Evolutionary conservation across 2,329 filamentous ascomycete genomes (phyloP).

Genomic region (Sclerotinia borealis): DNA sequence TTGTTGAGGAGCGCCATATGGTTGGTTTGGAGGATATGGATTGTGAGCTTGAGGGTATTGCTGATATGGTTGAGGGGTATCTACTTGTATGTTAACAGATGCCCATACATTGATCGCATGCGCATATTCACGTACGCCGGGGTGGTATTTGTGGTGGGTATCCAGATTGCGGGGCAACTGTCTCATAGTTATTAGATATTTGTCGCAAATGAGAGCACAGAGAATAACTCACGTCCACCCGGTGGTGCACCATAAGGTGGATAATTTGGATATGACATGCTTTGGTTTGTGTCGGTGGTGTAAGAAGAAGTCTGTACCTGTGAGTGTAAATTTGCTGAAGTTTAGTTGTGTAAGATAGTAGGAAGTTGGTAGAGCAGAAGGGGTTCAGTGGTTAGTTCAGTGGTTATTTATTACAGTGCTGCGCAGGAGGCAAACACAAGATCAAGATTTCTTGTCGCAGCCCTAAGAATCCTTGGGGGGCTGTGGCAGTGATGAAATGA

Average conservation of each 20-base stretch:
- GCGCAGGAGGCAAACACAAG: neutral
- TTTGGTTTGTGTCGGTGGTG: neutral
- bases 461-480: neutral
- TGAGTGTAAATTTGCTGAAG: neutral
- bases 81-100: neutral
- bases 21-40: conserved; percentile 17
- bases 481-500: neutral
- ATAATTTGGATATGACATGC: conserved; percentile 12
- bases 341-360: neutral
- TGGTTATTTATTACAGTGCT: neutral
- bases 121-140: neutral
- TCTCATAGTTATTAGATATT: conserved; percentile 13
- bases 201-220: conserved; percentile 12
- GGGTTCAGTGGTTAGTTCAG: neutral
- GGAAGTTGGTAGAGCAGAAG: neutral
- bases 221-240: conserved; percentile 15
- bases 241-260: conserved; percentile 18
- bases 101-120: neutral
- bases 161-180: conserved; percentile 12
- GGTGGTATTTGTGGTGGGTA: conserved; percentile 14
- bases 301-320: neutral
- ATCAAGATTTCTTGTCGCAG: neutral
- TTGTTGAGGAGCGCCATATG: conserved; percentile 26
- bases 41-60: conserved; percentile 20
- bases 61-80: conserved; percentile 8